phyloP scores from a whole-genome alignment of 1,139 yeast genomes.

The Suhomyces anneliseae region DNA sequence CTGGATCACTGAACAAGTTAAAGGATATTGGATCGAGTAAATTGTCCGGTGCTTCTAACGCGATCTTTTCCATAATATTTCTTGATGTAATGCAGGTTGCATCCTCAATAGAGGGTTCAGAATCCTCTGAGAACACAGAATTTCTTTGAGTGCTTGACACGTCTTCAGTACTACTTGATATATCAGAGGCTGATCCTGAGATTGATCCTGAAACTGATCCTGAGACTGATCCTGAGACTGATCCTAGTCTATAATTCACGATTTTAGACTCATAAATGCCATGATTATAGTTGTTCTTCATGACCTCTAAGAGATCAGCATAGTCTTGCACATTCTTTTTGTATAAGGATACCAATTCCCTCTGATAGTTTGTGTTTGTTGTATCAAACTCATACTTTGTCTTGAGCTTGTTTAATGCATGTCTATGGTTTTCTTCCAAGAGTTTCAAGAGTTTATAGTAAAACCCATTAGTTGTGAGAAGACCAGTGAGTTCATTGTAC shows the following conservation, averaged over 20 bases:
- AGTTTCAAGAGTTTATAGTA: constrained; percentile 20
- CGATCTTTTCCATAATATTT: constrained; percentile 10
- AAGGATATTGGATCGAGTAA: constrained; percentile 50
- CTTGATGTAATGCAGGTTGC: neutral
- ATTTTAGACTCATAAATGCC: constrained; percentile 16
- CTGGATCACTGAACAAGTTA: constrained; percentile 47
- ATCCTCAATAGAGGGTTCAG: neutral
- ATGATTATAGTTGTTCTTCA: constrained; percentile 23
- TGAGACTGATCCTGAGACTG: neutral
- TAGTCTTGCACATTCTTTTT: constrained; percentile 21
- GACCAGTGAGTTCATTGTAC: constrained; percentile 21
- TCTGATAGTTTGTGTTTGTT: constrained; percentile 14
- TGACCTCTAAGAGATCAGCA: constrained; percentile 20
- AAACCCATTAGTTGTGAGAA: constrained; percentile 16
- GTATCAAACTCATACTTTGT: constrained; percentile 12
- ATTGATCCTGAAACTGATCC: too few relatives aligned
- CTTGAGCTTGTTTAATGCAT: constrained; percentile 16
- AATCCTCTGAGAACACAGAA: constrained; percentile 3
- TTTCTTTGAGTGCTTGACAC: neutral
- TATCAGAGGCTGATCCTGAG: neutral
- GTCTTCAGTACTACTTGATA: neutral
- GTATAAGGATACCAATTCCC: constrained; percentile 17
- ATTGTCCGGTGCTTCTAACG: constrained; percentile 42
- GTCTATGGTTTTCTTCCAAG: constrained; percentile 20
- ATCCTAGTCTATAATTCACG: constrained; percentile 9